Evolutionary conservation across 768 basidiomycete species (phyloP).

Genomic region (Lactarius pseudohatsudake): DNA sequence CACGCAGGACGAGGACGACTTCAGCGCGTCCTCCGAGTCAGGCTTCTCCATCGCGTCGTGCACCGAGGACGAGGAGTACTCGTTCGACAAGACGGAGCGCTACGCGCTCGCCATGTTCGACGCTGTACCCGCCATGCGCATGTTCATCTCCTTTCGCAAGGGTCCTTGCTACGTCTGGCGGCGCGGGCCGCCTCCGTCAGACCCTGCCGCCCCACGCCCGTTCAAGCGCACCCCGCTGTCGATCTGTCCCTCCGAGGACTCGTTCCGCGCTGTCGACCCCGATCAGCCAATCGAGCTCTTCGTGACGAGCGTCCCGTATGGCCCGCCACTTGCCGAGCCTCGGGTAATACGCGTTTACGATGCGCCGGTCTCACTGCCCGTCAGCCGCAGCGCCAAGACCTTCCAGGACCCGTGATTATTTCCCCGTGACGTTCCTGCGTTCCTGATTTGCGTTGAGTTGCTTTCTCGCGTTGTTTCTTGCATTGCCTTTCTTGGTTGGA

Average conservation of each 20-base stretch:
- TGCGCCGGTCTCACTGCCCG: constrained; percentile 1
- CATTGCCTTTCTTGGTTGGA: background rate
- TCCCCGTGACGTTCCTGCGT: too few relatives aligned
- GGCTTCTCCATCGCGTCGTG: constrained; percentile 26
- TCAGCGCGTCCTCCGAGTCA: constrained; percentile 6
- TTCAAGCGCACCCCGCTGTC: constrained; percentile 17
- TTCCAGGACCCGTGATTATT: constrained; percentile 10
- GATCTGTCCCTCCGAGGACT: constrained; percentile 6
- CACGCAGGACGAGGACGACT: constrained; percentile 16
- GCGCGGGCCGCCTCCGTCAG: background rate
- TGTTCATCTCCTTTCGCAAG: constrained; percentile 26
- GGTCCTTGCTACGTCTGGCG: constrained; percentile 21
- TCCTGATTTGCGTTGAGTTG: background rate
- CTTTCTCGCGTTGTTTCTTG: background rate
- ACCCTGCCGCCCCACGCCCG: background rate
- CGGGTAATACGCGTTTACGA: constrained; percentile 5
- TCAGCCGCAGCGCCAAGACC: constrained; percentile 13
- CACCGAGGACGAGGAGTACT: constrained; percentile 18
- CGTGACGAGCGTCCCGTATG: constrained; percentile 12
- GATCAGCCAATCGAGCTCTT: constrained; percentile 17
- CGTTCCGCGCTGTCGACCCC: constrained; percentile 21
- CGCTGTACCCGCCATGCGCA: constrained; percentile 21
- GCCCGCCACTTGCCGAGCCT: constrained; percentile 22
- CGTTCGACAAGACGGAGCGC: constrained; percentile 22
- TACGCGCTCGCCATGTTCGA: constrained; percentile 23